Evolutionary conservation across 495 filamentous ascomycete species (phyloP).

Genomic region (Thermochaetoides thermophila): DNA sequence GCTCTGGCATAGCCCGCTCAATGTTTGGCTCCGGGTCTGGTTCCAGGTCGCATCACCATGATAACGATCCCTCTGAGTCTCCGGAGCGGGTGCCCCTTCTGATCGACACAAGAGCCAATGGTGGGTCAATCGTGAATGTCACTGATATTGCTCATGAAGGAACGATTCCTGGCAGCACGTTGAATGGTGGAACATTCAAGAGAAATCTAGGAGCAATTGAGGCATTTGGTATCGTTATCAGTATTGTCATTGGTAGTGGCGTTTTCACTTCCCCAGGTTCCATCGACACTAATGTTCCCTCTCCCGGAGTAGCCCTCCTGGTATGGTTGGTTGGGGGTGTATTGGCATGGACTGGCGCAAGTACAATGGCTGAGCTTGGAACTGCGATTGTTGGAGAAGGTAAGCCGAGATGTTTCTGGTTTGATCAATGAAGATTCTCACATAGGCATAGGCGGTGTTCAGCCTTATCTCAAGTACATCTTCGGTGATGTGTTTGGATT

Average conservation of each 20-base stretch:
- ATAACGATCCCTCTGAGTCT: too few relatives aligned
- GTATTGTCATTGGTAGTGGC: constrained; percentile 41
- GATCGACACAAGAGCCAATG: too few relatives aligned
- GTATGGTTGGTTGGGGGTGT: constrained; percentile 39
- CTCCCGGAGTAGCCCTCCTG: constrained; percentile 34
- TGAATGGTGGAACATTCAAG: constrained; percentile 32
- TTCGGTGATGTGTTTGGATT: constrained; percentile 42
- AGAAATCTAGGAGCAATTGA: constrained; percentile 34
- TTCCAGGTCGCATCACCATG: too few relatives aligned
- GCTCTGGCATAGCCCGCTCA: too few relatives aligned
- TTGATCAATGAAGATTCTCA: neutral
- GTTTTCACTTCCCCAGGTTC: constrained; percentile 41
- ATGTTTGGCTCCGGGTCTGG: too few relatives aligned
- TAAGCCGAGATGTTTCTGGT: neutral
- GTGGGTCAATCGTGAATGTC: too few relatives aligned
- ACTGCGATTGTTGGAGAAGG: constrained; percentile 32
- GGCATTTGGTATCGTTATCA: constrained; percentile 40
- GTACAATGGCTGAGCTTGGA: constrained; percentile 39
- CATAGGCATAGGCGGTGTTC: constrained; percentile 29
- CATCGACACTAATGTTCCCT: constrained; percentile 42
- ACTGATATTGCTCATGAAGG: too few relatives aligned
- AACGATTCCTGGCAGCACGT: too few relatives aligned
- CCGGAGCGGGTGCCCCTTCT: too few relatives aligned
- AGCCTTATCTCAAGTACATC: constrained; percentile 39
- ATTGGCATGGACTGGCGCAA: constrained; percentile 42